Evolutionary conservation across 352 stramenopile species (phyloP), one percentile per base, ranked within the genome.

Genomic region (Phytophthora boehmeriae): DNA sequence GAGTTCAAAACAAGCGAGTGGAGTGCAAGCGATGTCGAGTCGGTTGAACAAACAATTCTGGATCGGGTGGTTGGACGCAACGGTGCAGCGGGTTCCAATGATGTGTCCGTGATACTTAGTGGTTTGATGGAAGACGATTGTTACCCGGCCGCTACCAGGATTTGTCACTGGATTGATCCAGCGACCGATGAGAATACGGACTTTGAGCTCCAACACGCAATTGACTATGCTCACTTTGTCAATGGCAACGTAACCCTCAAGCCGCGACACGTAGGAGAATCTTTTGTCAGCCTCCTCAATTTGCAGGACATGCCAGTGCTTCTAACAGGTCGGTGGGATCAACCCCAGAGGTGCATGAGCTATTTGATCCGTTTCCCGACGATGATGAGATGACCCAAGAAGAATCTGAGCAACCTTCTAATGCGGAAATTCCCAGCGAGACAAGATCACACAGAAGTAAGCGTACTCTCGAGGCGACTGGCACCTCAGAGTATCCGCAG

Each of bases 111-210:
- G 9, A 25, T 47, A 28, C 28, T 8, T 4, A 20, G 28, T 8
- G 41, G 41, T 2, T 14, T 47, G 41, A 8, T 47, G 20, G 2
- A 16, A 19, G 44, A 54, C 47, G 38, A 50, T 19, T 44, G 38
- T 14, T 16, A 50, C 9, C 51, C 51, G 2, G 25, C 36, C 5
- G 9, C 8, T 2, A n/a, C 4, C 3, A 58, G 50, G n/a, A 4
- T 35, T 5, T 58, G 51, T 35, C 51, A 27, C 17, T 58, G 51
- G 38, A 58, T 58, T 10, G 51, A 58, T 27, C 51, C 51, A 8
- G 30, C 32, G 23, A 36, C 39, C 25, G 51, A 39, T 9, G 4
- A 17, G 30, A 13, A 14, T 5, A 5, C 28, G 20, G 17, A 14
- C 2, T 47, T 47, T 20, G 8, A n/a, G 16, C 19, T 47, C 25